phyloP scores from a whole-genome alignment of 2,329 filamentous ascomycete species.

The Didymosphaeria variabile region DNA sequence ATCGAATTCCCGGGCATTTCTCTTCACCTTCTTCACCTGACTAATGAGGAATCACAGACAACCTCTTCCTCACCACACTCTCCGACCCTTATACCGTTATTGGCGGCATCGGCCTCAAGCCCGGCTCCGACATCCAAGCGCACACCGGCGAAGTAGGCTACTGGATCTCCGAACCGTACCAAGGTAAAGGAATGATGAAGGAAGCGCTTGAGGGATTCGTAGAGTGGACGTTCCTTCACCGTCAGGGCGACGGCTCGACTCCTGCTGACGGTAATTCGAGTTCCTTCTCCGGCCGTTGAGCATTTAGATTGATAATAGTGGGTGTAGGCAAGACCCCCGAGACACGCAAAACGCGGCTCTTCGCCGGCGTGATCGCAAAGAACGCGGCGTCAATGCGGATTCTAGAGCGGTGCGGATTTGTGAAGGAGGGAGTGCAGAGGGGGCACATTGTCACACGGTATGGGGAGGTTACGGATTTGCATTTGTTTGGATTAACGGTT shows the following conservation, averaged over 20 bases:
- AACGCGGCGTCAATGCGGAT: conserved; percentile 49
- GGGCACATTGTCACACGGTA: conserved; percentile 44
- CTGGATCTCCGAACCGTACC: conserved; percentile 51
- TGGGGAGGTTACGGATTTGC: conserved; percentile 42
- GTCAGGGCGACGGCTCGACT: conserved; percentile 15
- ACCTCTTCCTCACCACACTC: conserved; percentile 29
- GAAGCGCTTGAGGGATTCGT: conserved; percentile 46
- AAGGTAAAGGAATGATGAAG: conserved; percentile 47
- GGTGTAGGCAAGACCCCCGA: conserved; percentile 21
- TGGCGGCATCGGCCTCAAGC: conserved; percentile 51
- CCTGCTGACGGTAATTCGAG: conserved; percentile 11
- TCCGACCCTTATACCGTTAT: conserved; percentile 32
- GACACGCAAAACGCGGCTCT: conserved; percentile 37
- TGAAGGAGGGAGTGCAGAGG: conserved; percentile 47
- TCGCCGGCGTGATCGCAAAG: conserved; percentile 35
- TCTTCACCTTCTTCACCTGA: too few relatives aligned
- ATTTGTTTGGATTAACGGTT: conserved; percentile 48
- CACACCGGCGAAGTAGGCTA: conserved; percentile 54
- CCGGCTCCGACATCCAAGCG: conserved; percentile 44
- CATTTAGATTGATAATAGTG: too few relatives aligned
- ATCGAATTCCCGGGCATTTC: too few relatives aligned
- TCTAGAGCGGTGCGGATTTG: conserved; percentile 52
- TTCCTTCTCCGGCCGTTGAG: too few relatives aligned
- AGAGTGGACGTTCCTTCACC: conserved; percentile 42
- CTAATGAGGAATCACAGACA: conserved; percentile 14